These are phyloP conservation scores for cucumber (Cucumis sativus) DNA, from an alignment of 306 rosid genomes.

Conservation along the genomic window Cucumber_9930_V3 NC_026659.2:10763001-10763500, in stretches of 20 bases:
- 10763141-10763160: slow-evolving; percentile 13
- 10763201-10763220: slow-evolving; percentile 24
- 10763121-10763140: slow-evolving; percentile 14
- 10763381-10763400: background rate
- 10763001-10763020: too few relatives aligned
- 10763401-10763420: background rate
- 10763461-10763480: background rate
- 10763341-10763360: background rate
- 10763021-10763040: too few relatives aligned
- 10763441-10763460: background rate
- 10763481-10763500: background rate
- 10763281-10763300: background rate
- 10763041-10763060: too few relatives aligned
- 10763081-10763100: too few relatives aligned
- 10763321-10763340: background rate
- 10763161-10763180: slow-evolving; percentile 22
- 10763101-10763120: background rate
- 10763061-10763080: too few relatives aligned
- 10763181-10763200: slow-evolving; percentile 16
- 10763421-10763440: background rate
- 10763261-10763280: background rate
- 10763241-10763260: slow-evolving; percentile 24
- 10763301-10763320: background rate
- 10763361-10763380: background rate
- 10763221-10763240: slow-evolving; percentile 57